Conservation (phyloP, 345 rosid genomes). For the Iberis pinnata region DNA sequence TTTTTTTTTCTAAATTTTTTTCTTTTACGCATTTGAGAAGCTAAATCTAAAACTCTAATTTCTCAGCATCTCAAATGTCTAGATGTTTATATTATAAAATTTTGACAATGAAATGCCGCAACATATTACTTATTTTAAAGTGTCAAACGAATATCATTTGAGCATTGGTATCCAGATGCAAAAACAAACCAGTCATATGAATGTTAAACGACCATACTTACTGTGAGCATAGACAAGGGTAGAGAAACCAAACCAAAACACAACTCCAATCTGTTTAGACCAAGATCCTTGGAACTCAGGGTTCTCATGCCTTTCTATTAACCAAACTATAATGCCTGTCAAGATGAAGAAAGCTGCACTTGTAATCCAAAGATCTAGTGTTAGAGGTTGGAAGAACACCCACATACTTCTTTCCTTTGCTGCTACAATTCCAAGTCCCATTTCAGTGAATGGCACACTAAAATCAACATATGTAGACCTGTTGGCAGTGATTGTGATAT, state of each 20-base stretch:
- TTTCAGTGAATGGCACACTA: slow-evolving; percentile 40
- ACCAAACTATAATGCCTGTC: slow-evolving; percentile 41
- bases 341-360: slow-evolving; percentile 34
- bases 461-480: slow-evolving; percentile 38
- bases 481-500: slow-evolving; percentile 33
- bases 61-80: too few relatives aligned
- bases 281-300: slow-evolving; percentile 38
- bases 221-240: slow-evolving; percentile 48
- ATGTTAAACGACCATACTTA: too few relatives aligned
- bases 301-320: slow-evolving; percentile 41
- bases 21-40: too few relatives aligned
- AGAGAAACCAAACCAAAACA: slow-evolving; percentile 44
- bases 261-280: slow-evolving; percentile 32
- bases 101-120: too few relatives aligned
- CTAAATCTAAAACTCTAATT: too few relatives aligned
- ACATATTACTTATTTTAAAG: too few relatives aligned
- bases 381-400: slow-evolving; percentile 50
- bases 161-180: too few relatives aligned
- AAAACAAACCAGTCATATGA: too few relatives aligned
- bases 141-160: too few relatives aligned
- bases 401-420: slow-evolving; percentile 30
- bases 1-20: too few relatives aligned
- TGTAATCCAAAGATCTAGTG: slow-evolving; percentile 41
- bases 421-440: slow-evolving; percentile 43
- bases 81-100: too few relatives aligned